Conservation (phyloP, 106 monocot species). For the Dendrobium huoshanense region DNA sequence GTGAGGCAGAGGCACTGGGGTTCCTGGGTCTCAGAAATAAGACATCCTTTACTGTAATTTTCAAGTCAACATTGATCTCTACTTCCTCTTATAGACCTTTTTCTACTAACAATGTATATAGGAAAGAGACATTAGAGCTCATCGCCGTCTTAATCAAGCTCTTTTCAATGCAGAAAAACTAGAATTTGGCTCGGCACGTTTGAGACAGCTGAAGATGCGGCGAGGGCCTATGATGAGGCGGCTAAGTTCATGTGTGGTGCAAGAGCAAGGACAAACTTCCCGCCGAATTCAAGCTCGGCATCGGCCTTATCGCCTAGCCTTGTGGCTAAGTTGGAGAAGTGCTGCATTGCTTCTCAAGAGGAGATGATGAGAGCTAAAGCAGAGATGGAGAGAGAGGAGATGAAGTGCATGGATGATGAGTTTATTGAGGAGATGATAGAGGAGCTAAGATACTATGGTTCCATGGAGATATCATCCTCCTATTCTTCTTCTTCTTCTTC, state of each 20-base stretch:
- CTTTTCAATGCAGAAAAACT: slow-evolving; percentile 40
- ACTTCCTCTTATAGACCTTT: not conserved
- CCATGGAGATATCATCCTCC: slow-evolving; percentile 57
- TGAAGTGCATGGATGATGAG: slow-evolving; percentile 36
- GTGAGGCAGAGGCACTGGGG: slow-evolving; percentile 74
- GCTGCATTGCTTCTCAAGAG: slow-evolving; percentile 32
- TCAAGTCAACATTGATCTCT: not conserved
- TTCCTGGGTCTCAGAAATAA: slow-evolving; percentile 73
- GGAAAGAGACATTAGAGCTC: not conserved
- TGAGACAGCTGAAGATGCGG: slow-evolving; percentile 83
- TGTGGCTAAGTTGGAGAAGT: slow-evolving; percentile 57
- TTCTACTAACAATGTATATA: not conserved
- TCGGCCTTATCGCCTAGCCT: slow-evolving; percentile 40
- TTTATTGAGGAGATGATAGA: slow-evolving; percentile 85
- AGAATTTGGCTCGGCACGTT: slow-evolving; percentile 90
- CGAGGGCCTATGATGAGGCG: slow-evolving; percentile 81
- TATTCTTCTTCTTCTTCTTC: slow-evolving; percentile 18
- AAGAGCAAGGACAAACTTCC: slow-evolving; percentile 61
- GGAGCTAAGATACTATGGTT: slow-evolving; percentile 69
- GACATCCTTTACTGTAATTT: slow-evolving; percentile 54
- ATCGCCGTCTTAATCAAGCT: not conserved
- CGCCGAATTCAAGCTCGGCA: slow-evolving; percentile 19
- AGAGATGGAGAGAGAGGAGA: slow-evolving; percentile 3
- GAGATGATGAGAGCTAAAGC: not conserved
- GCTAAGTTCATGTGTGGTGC: slow-evolving; percentile 68